phyloP scores from a whole-genome alignment of 257 asterid species.

The Nicotiana tabacum region DNA sequence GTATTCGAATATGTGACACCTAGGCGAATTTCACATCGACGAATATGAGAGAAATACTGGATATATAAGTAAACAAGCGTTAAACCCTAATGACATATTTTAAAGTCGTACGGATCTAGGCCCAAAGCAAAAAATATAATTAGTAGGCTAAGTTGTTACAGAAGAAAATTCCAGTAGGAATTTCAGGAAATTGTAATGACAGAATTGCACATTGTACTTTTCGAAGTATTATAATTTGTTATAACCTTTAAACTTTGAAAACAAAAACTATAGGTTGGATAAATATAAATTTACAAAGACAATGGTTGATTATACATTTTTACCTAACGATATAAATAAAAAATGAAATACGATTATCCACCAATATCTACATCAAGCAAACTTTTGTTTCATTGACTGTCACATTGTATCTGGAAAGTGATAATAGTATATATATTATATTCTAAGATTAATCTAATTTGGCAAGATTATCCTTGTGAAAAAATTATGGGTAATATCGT shows the following conservation, averaged over 20 bases:
- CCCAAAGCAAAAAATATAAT: accelerated
- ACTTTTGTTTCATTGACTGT: not conserved
- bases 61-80: too few species aligned
- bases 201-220: too few species aligned
- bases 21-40: too few species aligned
- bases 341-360: not conserved
- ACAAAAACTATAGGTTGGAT: not conserved
- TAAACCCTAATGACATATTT: too few species aligned
- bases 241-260: not conserved
- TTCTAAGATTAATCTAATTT: not conserved
- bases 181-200: not conserved
- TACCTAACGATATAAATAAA: not conserved
- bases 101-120: too few species aligned
- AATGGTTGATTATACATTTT: not conserved
- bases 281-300: not conserved
- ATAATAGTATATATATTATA: not conserved
- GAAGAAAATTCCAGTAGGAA: too few species aligned
- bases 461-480: not conserved
- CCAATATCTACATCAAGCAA: not conserved
- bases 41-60: too few species aligned
- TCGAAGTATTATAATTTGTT: not conserved
- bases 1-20: too few species aligned
- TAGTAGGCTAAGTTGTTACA: too few species aligned
- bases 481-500: not conserved
- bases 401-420: not conserved